Conservation (phyloP, 2,329 filamentous ascomycete species). For the Sporothrix dimorphospora region DNA sequence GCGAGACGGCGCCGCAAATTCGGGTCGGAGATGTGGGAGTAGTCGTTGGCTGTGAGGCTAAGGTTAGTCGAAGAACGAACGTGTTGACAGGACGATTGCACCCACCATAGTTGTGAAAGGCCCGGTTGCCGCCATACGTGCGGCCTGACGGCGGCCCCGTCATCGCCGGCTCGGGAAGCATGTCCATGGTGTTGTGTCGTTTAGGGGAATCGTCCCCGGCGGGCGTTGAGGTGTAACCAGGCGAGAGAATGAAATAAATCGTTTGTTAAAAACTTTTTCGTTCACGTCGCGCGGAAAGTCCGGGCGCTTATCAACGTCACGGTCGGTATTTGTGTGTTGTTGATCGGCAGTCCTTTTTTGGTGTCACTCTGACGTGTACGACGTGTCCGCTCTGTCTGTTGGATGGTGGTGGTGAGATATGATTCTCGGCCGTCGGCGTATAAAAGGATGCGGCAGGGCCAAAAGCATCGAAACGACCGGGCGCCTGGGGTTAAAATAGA, state of each 20-base stretch:
- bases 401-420: background rate
- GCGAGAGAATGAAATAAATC: background rate
- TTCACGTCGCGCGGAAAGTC: background rate
- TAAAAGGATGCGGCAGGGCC: background rate
- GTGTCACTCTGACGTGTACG: background rate
- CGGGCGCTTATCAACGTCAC: background rate
- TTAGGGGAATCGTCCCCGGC: conserved; percentile 4
- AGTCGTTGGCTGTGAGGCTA: conserved; percentile 41
- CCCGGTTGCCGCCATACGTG: conserved; percentile 66
- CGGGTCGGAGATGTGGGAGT: conserved; percentile 68
- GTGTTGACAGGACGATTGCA: background rate
- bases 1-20: conserved; percentile 75
- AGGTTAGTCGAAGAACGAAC: background rate
- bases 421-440: background rate
- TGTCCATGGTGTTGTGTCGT: conserved; percentile 39
- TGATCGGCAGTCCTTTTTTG: background rate
- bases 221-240: background rate
- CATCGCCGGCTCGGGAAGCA: conserved; percentile 46
- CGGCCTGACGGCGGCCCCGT: conserved; percentile 36
- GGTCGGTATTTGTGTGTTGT: background rate
- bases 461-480: background rate
- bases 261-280: background rate
- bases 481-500: background rate
- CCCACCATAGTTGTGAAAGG: conserved; percentile 68
- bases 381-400: background rate